Percentiles rank a stretch among this genome's conserved stretches.
phyloP scores from a whole-genome alignment of 2,329 filamentous ascomycete species.

The Ascochyta rabiei region DNA sequence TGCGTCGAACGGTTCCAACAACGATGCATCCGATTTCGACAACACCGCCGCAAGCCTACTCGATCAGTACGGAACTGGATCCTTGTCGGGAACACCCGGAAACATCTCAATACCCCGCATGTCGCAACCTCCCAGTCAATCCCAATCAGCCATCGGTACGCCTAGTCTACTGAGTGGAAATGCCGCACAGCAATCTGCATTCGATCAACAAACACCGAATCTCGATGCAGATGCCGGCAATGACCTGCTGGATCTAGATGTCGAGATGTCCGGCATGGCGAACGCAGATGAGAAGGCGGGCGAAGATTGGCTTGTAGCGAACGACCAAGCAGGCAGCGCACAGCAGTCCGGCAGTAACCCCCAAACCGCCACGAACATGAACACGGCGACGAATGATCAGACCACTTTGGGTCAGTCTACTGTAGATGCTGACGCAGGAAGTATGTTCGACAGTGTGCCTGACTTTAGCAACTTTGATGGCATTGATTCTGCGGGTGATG shows the following conservation, averaged over 20 bases:
- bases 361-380: slow-evolving; percentile 27
- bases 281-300: slow-evolving; percentile 39
- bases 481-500: slow-evolving; percentile 48
- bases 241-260: slow-evolving; percentile 51
- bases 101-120: slow-evolving; percentile 64
- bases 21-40: slow-evolving; percentile 42
- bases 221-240: slow-evolving; percentile 34
- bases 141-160: slow-evolving; percentile 64
- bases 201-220: slow-evolving; percentile 32
- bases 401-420: slow-evolving; percentile 26
- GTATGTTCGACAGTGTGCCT: slow-evolving; percentile 45
- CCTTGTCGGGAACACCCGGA: slow-evolving; percentile 64
- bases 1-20: slow-evolving; percentile 39
- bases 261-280: slow-evolving; percentile 65
- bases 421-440: slow-evolving; percentile 39
- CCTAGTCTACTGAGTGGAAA: slow-evolving; percentile 49
- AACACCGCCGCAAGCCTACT: slow-evolving; percentile 64
- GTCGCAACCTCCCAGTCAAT: slow-evolving; percentile 61
- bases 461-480: slow-evolving; percentile 46
- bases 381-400: slow-evolving; percentile 24
- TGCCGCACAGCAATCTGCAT: slow-evolving; percentile 29
- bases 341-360: slow-evolving; percentile 26
- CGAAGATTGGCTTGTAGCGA: slow-evolving; percentile 48
- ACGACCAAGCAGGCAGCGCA: slow-evolving; percentile 28
- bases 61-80: slow-evolving; percentile 70